Evolutionary conservation across 768 basidiomycete genomes (phyloP), one percentile per base, ranked within the genome.

Genomic region (Mycena crocata): DNA sequence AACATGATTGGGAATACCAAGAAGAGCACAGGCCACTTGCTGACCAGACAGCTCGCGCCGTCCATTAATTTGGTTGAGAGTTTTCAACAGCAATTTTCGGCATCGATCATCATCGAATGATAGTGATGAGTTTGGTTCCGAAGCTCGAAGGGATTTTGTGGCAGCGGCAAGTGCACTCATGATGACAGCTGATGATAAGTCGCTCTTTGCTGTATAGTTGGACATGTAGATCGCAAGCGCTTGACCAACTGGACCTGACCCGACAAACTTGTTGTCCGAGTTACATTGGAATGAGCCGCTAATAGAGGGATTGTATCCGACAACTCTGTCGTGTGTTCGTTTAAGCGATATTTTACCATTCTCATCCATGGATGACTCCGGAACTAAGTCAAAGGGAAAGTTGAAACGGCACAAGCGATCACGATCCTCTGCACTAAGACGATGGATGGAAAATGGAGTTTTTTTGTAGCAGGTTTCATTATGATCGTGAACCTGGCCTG

Each of bases 251-350:
- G 39, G 28, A n/a, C 68, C 68, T 15, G 63, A 69, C 6, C 68
- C 68, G 45, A 64, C 37, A 23, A 67, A 71, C 52, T 68, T 71
- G 6, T 42, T 44, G n/a, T 71, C 66, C 9, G 66, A 60, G 26
- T 71, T 71, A 44, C 69, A 71, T n/a, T 67, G 66, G 26, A 64
- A 61, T 7, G 42, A 45, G 5, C 66, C 39, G 24, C 56, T 52
- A 21, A 64, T 42, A 1, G n/a, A n/a, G n/a, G n/a, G n/a, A n/a
- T n/a, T n/a, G n/a, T n/a, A n/a, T n/a, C n/a, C n/a, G n/a, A n/a
- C 69, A 23, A 67, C 57, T 3, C 17, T 23, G 19, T 21, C 46
- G 46, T 67, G 15, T 2, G 8, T 4, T 1, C 62, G 66, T 35
- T 64, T 64, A 40, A 60, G 13, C 9, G 49, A 34, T 14, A 71